phyloP scores from a whole-genome alignment of 352 stramenopile genomes.

The Globisporangium takayamanum region DNA sequence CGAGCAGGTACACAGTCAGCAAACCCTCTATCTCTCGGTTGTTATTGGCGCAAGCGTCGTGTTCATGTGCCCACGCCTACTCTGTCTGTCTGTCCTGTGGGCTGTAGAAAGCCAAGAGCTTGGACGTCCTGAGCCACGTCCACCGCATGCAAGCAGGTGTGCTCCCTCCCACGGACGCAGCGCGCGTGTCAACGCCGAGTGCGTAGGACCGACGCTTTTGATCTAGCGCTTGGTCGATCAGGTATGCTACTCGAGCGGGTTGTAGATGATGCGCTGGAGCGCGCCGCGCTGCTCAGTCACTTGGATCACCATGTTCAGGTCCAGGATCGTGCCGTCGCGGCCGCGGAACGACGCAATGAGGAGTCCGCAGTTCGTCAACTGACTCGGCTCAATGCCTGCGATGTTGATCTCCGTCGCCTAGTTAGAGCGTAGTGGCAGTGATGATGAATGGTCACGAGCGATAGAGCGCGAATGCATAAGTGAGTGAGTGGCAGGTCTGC shows the following conservation, averaged over 20 bases:
- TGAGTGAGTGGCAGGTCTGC: background rate
- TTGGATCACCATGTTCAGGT: conserved; percentile 87
- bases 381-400: conserved; percentile 64
- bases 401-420: conserved; percentile 69
- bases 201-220: background rate
- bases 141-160: conserved; percentile 28
- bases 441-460: background rate
- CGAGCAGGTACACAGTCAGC: conserved; percentile 31
- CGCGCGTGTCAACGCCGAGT: background rate
- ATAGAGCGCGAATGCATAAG: background rate
- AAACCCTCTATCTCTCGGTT: background rate
- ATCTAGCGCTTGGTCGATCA: background rate
- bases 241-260: conserved; percentile 60
- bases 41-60: background rate
- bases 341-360: conserved; percentile 78
- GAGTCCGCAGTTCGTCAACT: conserved; percentile 85
- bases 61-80: background rate
- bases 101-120: conserved; percentile 26
- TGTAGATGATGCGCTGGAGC: conserved; percentile 86
- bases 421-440: background rate
- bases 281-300: conserved; percentile 68
- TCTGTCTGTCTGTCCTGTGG: background rate
- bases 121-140: conserved; percentile 39
- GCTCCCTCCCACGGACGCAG: conserved; percentile 5
- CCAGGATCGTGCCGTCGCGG: conserved; percentile 65